A percentile compares a stretch with the other conserved stretches of the same genome.
phyloP scores from a whole-genome alignment of 2,329 filamentous ascomycete species.

The Aureobasidium mangrovei region DNA sequence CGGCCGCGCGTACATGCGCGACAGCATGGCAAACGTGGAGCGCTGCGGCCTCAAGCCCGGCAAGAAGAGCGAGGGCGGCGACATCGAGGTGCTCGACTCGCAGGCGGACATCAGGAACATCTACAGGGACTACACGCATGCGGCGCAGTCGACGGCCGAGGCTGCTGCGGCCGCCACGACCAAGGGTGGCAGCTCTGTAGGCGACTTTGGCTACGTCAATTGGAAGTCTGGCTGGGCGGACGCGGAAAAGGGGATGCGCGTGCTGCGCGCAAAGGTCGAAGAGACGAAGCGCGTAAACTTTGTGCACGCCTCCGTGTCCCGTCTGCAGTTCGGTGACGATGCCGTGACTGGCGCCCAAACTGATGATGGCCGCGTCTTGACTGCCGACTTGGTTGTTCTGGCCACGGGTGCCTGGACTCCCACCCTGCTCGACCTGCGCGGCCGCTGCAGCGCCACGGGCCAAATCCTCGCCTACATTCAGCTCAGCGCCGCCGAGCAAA shows the following conservation, averaged over 20 bases:
- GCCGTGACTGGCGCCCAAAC: slow-evolving; percentile 52
- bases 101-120: slow-evolving; percentile 31
- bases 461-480: slow-evolving; percentile 72
- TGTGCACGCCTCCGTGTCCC: slow-evolving; percentile 40
- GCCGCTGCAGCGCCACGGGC: slow-evolving; percentile 69
- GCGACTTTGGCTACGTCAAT: slow-evolving; percentile 58
- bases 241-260: slow-evolving; percentile 61
- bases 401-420: slow-evolving; percentile 85
- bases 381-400: slow-evolving; percentile 65
- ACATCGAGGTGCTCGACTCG: slow-evolving; percentile 32
- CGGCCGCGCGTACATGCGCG: slow-evolving; percentile 48
- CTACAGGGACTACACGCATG: slow-evolving; percentile 24
- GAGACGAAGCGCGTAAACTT: slow-evolving; percentile 46
- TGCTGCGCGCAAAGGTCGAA: slow-evolving; percentile 48
- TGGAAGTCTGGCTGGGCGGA: slow-evolving; percentile 70
- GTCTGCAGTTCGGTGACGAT: slow-evolving; percentile 30
- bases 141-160: background rate
- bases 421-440: slow-evolving; percentile 65
- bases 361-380: slow-evolving; percentile 38
- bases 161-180: background rate
- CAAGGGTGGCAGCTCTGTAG: slow-evolving; percentile 25
- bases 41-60: slow-evolving; percentile 39
- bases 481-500: slow-evolving; percentile 63
- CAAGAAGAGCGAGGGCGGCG: slow-evolving; percentile 23
- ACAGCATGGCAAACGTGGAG: slow-evolving; percentile 54